A percentile compares a stretch with the other conserved stretches of the same genome.
Conservation (phyloP, 768 basidiomycete species). For the Arthromyces matolae region DNA sequence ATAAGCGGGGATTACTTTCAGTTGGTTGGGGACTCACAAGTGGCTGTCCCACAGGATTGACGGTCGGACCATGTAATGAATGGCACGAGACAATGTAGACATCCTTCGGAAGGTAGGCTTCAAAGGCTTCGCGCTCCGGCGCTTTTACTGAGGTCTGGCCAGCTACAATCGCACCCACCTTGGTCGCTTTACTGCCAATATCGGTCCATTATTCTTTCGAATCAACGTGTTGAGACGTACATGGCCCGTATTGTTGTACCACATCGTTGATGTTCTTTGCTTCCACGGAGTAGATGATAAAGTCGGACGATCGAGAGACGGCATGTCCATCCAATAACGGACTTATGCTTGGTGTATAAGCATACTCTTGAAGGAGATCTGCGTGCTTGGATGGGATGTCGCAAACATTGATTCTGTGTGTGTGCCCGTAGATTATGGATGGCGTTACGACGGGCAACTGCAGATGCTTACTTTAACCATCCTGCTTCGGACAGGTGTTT, state of each 20-base stretch:
- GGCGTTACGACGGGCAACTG: not conserved
- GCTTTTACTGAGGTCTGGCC: conserved; percentile 98
- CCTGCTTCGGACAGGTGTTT: conserved; percentile 71
- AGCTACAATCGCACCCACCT: conserved; percentile 85
- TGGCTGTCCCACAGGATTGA: conserved; percentile 86
- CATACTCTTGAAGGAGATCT: conserved; percentile 53
- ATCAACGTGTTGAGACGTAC: conserved; percentile 43
- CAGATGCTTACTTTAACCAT: conserved; percentile 76
- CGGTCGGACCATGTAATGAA: conserved; percentile 90
- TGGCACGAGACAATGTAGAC: conserved; percentile 90
- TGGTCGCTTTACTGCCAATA: conserved; percentile 63
- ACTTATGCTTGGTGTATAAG: conserved; percentile 51
- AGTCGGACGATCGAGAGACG: conserved; percentile 87
- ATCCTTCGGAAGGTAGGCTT: conserved; percentile 80
- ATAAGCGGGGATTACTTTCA: not conserved
- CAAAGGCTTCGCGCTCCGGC: conserved; percentile 88
- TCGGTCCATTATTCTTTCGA: not conserved
- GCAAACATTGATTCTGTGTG: conserved; percentile 14
- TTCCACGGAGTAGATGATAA: conserved; percentile 94
- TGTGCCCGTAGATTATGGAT: conserved; percentile 1
- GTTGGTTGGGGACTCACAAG: conserved; percentile 51
- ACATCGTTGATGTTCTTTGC: conserved; percentile 82
- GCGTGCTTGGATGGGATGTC: conserved; percentile 64
- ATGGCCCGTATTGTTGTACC: conserved; percentile 90
- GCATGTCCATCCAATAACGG: conserved; percentile 79